Conservation (phyloP, 2,329 filamentous ascomycete species). For the Fusarium sp. region DNA sequence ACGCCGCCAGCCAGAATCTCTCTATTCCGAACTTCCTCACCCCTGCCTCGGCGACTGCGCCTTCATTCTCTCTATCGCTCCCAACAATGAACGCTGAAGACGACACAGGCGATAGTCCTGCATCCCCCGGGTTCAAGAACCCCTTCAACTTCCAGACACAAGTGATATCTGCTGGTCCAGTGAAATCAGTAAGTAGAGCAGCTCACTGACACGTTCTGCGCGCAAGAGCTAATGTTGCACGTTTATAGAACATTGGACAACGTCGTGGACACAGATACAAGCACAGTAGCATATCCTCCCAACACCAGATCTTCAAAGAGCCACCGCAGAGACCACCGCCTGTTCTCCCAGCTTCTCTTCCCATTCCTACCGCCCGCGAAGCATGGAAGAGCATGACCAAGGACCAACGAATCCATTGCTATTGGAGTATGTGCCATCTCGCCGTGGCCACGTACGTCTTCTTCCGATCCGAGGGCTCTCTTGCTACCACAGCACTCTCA, state of each 20-base stretch:
- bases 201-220: neutral
- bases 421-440: slow-evolving; percentile 91
- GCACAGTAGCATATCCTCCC: slow-evolving; percentile 87
- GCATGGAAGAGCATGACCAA: slow-evolving; percentile 89
- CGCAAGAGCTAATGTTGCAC: slow-evolving; percentile 13
- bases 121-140: slow-evolving; percentile 56
- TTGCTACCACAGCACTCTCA: slow-evolving; percentile 90
- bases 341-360: slow-evolving; percentile 88
- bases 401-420: slow-evolving; percentile 82
- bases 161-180: slow-evolving; percentile 75
- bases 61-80: slow-evolving; percentile 30
- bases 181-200: slow-evolving; percentile 73
- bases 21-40: slow-evolving; percentile 32
- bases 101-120: slow-evolving; percentile 18
- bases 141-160: slow-evolving; percentile 97
- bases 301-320: slow-evolving; percentile 95
- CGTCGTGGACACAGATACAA: slow-evolving; percentile 97
- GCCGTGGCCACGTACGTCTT: slow-evolving; percentile 84
- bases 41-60: slow-evolving; percentile 20
- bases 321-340: slow-evolving; percentile 86
- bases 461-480: slow-evolving; percentile 83
- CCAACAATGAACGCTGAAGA: slow-evolving; percentile 34
- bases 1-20: slow-evolving; percentile 30
- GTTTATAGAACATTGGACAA: slow-evolving; percentile 80
- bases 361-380: slow-evolving; percentile 88